Base-by-base conservation (phyloP, 345 rosid species). In the Gossypium turneri region DNA sequence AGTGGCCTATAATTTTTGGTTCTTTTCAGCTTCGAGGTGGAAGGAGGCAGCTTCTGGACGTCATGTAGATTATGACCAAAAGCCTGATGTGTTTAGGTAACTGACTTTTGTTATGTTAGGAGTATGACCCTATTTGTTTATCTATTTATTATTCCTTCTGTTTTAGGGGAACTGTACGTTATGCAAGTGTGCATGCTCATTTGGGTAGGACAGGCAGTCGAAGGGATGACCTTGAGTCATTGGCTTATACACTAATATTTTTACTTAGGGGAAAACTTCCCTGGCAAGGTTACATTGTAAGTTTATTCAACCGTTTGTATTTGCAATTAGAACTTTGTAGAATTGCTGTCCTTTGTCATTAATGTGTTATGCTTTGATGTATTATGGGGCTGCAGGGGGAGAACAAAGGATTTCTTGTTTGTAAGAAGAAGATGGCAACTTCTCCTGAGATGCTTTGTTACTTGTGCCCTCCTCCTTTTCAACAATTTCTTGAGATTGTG, bases 151-250 rank as follows among this genome's bases (percentile, higher is more conserved):
- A 34, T 44, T 57, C 7, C 19, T 68, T n/a, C 76, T 7, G 13
- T 15, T 56, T 56, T 82, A 94, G 98, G 83, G 98, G 97, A 81
- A 94, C 98, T 15, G 92, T 92, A 53, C 90, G 97, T 45, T 94
- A 94, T 85, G 97, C 98, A 61, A 94, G 98, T 82, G 98, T 87
- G 8, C 98, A 94, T 85, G 93, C 98, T 80, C 98, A 94, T 84
- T 90, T 94, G 78, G 98, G 98, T 67, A 87, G 98, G 82, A 89
- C 97, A 70, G 90, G 93, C 70, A 94, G 98, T 82, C 78, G 97
- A 77, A 90, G 98, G 78, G 98, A 94, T 85, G 98, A 92, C 82
- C 74, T 94, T 60, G 98, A 94, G 78, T 94, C 98, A 72, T 92
- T 94, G 84, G 98, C 98, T 43, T 94, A 90, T 85, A 94, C 98